These are phyloP conservation scores for Scedosporium boydii DNA, from an alignment of 2,329 filamentous ascomycete species.

Conservation along the genomic window DNA sequence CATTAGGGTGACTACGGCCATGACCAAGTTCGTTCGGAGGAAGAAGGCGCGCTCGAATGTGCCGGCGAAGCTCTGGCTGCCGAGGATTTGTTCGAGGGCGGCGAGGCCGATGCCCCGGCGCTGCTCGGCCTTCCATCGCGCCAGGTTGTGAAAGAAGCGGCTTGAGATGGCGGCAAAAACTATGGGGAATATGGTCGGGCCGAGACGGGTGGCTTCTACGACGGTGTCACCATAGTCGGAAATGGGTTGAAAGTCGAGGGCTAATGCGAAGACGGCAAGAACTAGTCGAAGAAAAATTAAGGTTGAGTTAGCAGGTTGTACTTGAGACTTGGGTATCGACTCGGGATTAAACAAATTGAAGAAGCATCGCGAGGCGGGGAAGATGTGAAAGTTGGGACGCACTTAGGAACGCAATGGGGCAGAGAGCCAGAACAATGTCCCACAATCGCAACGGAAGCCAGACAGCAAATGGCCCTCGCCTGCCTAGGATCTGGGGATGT, in stretches of 20 bases:
- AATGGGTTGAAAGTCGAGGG: not conserved
- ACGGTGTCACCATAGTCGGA: not conserved
- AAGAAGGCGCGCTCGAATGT: not conserved
- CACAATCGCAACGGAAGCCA: not conserved
- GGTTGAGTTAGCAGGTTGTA: not conserved
- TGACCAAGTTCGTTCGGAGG: not conserved
- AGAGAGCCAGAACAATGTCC: not conserved
- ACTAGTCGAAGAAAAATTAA: not conserved
- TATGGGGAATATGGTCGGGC: slow-evolving; percentile 5
- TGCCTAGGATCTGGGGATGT: not conserved
- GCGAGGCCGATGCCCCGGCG: slow-evolving; percentile 1
- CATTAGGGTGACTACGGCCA: not conserved
- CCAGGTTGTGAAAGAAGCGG: not conserved
- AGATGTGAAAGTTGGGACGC: not conserved
- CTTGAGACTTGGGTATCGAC: too few relatives aligned
- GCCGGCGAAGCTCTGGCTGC: slow-evolving; percentile 7
- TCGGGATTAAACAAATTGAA: not conserved
- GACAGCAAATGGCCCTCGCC: not conserved
- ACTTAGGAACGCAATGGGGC: not conserved
- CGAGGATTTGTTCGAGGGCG: slow-evolving; percentile 5
- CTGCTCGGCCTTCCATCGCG: slow-evolving; percentile 1
- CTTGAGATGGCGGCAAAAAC: slow-evolving; percentile 6
- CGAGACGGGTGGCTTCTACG: slow-evolving; percentile 4
- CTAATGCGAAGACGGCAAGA: not conserved
- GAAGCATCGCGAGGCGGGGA: not conserved